Percentiles rank a stretch among this genome's conserved stretches.
phyloP scores from a whole-genome alignment of 805 yeast species.

The Wickerhamomyces hampshirensis region DNA sequence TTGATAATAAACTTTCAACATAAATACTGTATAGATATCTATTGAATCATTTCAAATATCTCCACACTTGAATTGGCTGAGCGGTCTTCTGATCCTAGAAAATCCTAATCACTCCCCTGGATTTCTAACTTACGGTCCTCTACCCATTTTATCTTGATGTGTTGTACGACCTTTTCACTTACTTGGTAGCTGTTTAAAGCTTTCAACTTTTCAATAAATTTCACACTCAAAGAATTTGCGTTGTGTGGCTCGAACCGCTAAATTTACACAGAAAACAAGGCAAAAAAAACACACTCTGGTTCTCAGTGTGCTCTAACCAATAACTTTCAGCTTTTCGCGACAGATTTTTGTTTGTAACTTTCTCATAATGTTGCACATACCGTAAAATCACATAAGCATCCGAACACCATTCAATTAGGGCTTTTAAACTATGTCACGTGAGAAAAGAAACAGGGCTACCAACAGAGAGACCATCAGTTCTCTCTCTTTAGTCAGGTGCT shows the following conservation, averaged over 20 bases:
- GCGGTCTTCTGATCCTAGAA: too few species aligned
- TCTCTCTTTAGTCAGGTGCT: not conserved
- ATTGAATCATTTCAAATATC: too few species aligned
- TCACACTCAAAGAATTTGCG: slow-evolving; percentile 8
- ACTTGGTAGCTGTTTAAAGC: not conserved
- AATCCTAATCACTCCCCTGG: not conserved
- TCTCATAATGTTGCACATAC: too few species aligned
- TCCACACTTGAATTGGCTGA: too few species aligned
- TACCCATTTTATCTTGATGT: slow-evolving; percentile 23
- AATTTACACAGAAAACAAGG: not conserved
- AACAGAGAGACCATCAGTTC: too few species aligned
- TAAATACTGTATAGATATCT: too few species aligned
- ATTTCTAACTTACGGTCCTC: slow-evolving; percentile 27
- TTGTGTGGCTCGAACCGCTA: slow-evolving; percentile 11
- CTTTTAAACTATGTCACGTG: too few species aligned
- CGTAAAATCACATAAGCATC: not conserved
- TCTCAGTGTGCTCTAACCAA: slow-evolving; percentile 2
- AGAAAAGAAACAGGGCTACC: too few species aligned
- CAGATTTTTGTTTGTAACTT: too few species aligned
- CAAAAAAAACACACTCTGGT: not conserved
- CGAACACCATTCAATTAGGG: not conserved
- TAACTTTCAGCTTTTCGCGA: too few species aligned
- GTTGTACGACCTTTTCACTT: not conserved
- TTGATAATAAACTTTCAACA: too few species aligned
- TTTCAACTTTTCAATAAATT: slow-evolving; percentile 13